A percentile compares a stretch with the other conserved stretches of the same genome.
Conservation (phyloP, 129 eudicot genomes). For the Escallonia rubra region DNA sequence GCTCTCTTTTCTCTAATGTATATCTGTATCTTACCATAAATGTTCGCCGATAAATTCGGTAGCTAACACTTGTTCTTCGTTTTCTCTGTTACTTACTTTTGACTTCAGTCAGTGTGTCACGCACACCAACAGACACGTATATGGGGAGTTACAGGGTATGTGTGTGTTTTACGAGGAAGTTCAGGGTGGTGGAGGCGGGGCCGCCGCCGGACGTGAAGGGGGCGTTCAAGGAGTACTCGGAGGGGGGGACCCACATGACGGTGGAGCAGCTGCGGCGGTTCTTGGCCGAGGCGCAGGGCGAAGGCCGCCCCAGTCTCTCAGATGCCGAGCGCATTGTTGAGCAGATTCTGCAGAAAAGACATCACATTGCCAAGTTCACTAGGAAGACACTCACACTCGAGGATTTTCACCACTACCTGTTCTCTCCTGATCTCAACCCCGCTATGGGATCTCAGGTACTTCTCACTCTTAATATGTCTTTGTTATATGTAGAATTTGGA, state of each 20-base stretch:
- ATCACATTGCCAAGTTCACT: slow-evolving; percentile 44
- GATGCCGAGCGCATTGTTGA: slow-evolving; percentile 50
- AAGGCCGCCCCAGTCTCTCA: slow-evolving; percentile 18
- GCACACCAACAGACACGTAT: not conserved
- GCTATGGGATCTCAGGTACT: slow-evolving; percentile 55
- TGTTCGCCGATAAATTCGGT: not conserved
- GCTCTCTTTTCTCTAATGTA: slow-evolving; percentile 14
- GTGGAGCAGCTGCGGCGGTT: slow-evolving; percentile 61
- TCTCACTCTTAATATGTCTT: not conserved
- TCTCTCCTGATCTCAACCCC: slow-evolving; percentile 67
- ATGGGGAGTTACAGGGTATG: slow-evolving; percentile 89
- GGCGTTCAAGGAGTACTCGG: slow-evolving; percentile 46
- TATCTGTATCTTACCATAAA: slow-evolving; percentile 8
- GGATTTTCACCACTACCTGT: slow-evolving; percentile 70
- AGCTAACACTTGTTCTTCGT: slow-evolving; percentile 8
- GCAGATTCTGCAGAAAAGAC: slow-evolving; percentile 54
- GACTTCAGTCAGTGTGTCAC: no score
- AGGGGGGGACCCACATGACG: slow-evolving; percentile 54
- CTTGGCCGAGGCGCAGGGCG: slow-evolving; percentile 50
- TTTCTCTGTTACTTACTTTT: no score
- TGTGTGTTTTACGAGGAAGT: slow-evolving; percentile 65
- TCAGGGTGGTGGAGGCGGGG: slow-evolving; percentile 52
- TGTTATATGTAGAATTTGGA: not conserved
- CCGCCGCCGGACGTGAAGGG: slow-evolving; percentile 62
- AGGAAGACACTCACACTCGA: slow-evolving; percentile 61